Conservation (phyloP, 139 green algal species). For the Diplosphaera chodatii region DNA sequence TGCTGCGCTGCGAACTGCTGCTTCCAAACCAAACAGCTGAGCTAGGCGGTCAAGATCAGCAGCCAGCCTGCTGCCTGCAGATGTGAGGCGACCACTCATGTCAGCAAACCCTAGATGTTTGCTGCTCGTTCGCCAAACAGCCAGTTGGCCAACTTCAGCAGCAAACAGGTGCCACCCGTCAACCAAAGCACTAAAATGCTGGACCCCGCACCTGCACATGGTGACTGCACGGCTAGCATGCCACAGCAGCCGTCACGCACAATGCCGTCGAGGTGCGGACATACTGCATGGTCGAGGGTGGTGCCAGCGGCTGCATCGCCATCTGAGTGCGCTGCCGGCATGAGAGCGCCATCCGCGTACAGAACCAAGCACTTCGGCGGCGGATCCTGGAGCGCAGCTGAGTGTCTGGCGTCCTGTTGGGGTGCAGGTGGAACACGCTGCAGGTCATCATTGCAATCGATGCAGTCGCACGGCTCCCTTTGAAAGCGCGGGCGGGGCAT, state of each 20-base stretch:
- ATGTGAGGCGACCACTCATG: too few species aligned
- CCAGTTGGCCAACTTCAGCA: too few species aligned
- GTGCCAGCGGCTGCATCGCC: neutral
- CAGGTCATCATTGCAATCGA: slow-evolving; percentile 12
- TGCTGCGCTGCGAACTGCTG: neutral
- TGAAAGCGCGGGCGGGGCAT: slow-evolving; percentile 21
- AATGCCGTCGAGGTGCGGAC: slow-evolving; percentile 40
- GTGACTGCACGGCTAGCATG: slow-evolving; percentile 24
- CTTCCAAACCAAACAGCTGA: slow-evolving; percentile 36
- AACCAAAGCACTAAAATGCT: too few species aligned
- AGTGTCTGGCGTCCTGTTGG: neutral
- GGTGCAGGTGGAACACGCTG: neutral
- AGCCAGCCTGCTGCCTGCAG: neutral
- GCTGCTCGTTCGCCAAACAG: too few species aligned
- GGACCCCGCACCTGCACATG: neutral
- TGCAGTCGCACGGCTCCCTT: slow-evolving; percentile 26
- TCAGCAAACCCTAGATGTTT: too few species aligned
- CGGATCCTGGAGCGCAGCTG: slow-evolving; percentile 25
- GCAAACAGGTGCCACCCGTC: too few species aligned
- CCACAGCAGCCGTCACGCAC: slow-evolving; percentile 32
- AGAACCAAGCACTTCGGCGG: slow-evolving; percentile 53
- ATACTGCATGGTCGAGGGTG: slow-evolving; percentile 5
- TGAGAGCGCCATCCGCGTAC: slow-evolving; percentile 9
- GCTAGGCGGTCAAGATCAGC: slow-evolving; percentile 9
- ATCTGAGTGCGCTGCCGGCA: neutral